Evolutionary conservation across 163 green algal species (phyloP), one percentile per base, ranked within the genome.

Genomic region (Scenedesmus sp.): DNA sequence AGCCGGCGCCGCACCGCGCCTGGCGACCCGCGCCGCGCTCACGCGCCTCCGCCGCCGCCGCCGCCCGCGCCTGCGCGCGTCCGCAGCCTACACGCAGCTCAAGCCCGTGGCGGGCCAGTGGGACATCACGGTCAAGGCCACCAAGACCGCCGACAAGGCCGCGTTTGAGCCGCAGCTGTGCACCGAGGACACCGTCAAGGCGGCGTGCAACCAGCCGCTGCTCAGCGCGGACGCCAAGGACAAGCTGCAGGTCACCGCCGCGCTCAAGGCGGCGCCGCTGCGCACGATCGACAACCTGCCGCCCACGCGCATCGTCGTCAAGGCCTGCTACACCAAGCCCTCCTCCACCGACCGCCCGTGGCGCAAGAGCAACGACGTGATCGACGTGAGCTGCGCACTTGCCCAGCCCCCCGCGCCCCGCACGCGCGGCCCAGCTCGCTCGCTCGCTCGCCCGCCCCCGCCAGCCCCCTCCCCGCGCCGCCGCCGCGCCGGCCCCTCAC

Each of bases 201-300:
- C 62, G 22, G 34, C 48, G 28, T 81, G 74, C 62, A 81, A 81
- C 51, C 62, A 81, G 63, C 74, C 74, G 1, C 62, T 75, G 29
- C 53, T 81, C 0, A 36, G 10, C 47, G 74, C 74, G 22, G 74
- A 81, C 39, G 28, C 34, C 15, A 51, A 67, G n/a, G 74, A 75
- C 63, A 81, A 74, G 65, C 34, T 81, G 15, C n/a, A 64, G 31
- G 63, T 81, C 31, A 67, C 50, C 34, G 51, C 51, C 20, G n/a
- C 34, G 1, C 42, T 75, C 20, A 74, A 65, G 74, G 22, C 45
- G 13, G 28, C 28, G 33, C 11, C 53, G 56, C 51, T 81, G 22
- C 67, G 69, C 48, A 74, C 63, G 1, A 57, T 75, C 50, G 62
- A 81, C 63, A 60, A 74, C 74, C 48, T 81, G 4, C 22, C 29